Evolutionary conservation across 2,329 filamentous ascomycete species (phyloP).

Genomic region (Acrocalymma vagum): DNA sequence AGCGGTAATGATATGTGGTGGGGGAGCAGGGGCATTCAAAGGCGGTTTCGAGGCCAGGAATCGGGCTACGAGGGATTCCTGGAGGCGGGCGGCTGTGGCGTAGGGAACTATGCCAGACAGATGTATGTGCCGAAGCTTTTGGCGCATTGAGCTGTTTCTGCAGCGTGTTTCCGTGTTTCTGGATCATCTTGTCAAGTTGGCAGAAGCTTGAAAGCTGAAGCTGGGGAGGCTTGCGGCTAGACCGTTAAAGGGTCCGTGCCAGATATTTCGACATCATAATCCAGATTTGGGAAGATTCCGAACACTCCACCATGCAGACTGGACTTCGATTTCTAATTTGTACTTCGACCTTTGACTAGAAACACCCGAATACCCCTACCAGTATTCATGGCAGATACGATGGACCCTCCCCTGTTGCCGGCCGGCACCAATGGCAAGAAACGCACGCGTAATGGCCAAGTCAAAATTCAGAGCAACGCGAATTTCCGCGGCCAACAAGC

Average conservation of each 20-base stretch:
- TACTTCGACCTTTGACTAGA: too few species aligned
- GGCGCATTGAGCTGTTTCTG: slow-evolving; percentile 57
- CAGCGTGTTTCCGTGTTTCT: too few species aligned
- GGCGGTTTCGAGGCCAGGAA: slow-evolving; percentile 69
- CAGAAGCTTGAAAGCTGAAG: too few species aligned
- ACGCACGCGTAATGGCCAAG: slow-evolving; percentile 29
- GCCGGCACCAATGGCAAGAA: too few species aligned
- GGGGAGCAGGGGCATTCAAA: slow-evolving; percentile 56
- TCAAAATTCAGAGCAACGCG: slow-evolving; percentile 18
- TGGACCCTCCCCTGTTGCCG: too few species aligned
- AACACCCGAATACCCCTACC: neutral
- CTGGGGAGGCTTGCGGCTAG: slow-evolving; percentile 5
- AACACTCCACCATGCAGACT: too few species aligned
- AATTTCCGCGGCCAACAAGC: slow-evolving; percentile 2
- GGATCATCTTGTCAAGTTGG: too few species aligned
- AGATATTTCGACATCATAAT: too few species aligned
- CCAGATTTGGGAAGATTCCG: too few species aligned
- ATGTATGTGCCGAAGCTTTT: slow-evolving; percentile 67
- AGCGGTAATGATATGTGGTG: slow-evolving; percentile 79
- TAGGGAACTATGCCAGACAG: slow-evolving; percentile 65
- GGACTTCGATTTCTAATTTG: too few species aligned
- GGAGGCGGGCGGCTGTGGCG: slow-evolving; percentile 61
- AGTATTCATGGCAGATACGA: slow-evolving; percentile 10
- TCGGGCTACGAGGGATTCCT: slow-evolving; percentile 63
- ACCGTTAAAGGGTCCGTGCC: too few species aligned